Conservation (phyloP, 805 yeast genomes). For the Nakazawaea holstii region DNA sequence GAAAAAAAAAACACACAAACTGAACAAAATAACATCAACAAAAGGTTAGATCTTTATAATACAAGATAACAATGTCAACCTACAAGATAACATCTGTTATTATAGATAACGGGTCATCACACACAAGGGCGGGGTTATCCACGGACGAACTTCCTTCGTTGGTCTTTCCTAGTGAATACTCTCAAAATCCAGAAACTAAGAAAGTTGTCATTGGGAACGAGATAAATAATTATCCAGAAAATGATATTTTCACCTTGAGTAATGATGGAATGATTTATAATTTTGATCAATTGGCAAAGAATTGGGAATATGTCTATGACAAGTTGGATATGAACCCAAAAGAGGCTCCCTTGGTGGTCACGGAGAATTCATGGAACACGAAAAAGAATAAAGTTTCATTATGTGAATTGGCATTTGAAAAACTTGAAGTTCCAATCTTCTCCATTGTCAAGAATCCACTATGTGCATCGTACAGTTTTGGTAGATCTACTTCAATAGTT, state of each 20-base stretch:
- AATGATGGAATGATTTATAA: slow-evolving; percentile 65
- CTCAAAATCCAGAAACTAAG: slow-evolving; percentile 28
- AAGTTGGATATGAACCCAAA: slow-evolving; percentile 44
- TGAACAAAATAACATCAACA: slow-evolving; percentile 12
- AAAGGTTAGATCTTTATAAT: not conserved
- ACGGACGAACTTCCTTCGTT: slow-evolving; percentile 57
- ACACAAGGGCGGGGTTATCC: slow-evolving; percentile 68
- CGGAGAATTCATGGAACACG: slow-evolving; percentile 62
- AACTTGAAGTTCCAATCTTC: slow-evolving; percentile 68
- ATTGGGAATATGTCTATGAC: slow-evolving; percentile 64
- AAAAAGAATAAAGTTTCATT: slow-evolving; percentile 49
- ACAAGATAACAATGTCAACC: slow-evolving; percentile 14
- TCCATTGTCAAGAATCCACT: slow-evolving; percentile 73
- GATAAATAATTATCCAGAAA: slow-evolving; percentile 37
- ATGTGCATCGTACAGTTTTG: slow-evolving; percentile 72
- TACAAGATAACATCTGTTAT: slow-evolving; percentile 53
- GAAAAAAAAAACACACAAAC: slow-evolving; percentile 2
- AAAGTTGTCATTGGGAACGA: slow-evolving; percentile 40
- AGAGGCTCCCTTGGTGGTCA: slow-evolving; percentile 62
- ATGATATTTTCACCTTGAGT: slow-evolving; percentile 53
- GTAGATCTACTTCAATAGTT: slow-evolving; percentile 72
- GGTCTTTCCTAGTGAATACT: slow-evolving; percentile 52
- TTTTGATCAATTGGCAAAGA: slow-evolving; percentile 62
- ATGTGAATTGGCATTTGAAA: slow-evolving; percentile 71
- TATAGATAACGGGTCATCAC: slow-evolving; percentile 61